Evolutionary conservation across 345 rosid genomes (phyloP).

Genomic region (Brassica cretica): DNA sequence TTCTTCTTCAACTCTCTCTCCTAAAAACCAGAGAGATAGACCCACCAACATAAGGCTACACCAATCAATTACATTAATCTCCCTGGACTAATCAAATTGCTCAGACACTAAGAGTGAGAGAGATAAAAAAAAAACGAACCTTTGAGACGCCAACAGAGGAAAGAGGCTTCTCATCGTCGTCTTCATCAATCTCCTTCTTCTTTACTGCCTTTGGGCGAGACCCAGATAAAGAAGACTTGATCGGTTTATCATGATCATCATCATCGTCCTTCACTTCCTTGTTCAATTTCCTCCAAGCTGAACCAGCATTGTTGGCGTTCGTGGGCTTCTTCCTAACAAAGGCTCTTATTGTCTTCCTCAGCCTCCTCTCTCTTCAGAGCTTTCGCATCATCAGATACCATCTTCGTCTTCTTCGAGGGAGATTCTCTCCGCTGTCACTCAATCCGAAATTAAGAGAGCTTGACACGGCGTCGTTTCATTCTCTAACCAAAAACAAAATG

Average conservation of each 20-base stretch:
- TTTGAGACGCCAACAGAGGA: constrained; percentile 45
- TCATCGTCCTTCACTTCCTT: constrained; percentile 44
- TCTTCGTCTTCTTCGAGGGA: constrained; percentile 28
- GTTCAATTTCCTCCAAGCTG: constrained; percentile 46
- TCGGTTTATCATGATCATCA: constrained; percentile 9
- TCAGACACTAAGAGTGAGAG: background rate
- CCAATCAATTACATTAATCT: background rate
- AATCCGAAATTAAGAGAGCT: no score
- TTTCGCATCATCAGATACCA: constrained; percentile 64
- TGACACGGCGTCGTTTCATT: no score
- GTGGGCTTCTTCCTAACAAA: constrained; percentile 51
- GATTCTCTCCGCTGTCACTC: no score
- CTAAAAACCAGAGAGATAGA: no score
- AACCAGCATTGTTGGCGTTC: constrained; percentile 35
- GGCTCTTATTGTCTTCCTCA: constrained; percentile 38
- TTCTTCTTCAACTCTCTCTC: constrained; percentile 28
- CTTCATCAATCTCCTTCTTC: background rate
- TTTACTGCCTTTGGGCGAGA: constrained; percentile 40
- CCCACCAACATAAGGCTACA: no score
- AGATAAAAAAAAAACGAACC: constrained; percentile 37
- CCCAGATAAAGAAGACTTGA: constrained; percentile 27
- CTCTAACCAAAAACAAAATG: no score
- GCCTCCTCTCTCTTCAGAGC: constrained; percentile 39
- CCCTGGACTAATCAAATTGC: background rate
- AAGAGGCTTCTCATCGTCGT: constrained; percentile 42